Evolutionary conservation across 2,329 filamentous ascomycete genomes (phyloP).

Genomic region (Daldinia eschscholtzii): DNA sequence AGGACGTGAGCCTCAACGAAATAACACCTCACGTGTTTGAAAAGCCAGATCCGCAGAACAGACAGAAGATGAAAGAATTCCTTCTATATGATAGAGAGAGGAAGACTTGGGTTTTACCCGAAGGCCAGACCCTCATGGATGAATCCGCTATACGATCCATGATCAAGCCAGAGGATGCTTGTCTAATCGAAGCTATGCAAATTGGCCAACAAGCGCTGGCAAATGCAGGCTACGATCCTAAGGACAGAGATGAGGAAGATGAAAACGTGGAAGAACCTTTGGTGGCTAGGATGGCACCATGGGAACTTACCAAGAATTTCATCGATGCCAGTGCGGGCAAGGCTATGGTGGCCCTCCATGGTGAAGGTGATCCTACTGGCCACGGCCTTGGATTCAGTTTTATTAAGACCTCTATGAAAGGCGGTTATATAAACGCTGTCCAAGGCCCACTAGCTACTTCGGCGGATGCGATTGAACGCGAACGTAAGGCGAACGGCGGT

Average conservation of each 20-base stretch:
- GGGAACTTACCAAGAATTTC: conserved; percentile 97
- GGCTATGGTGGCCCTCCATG: conserved; percentile 95
- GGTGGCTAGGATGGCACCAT: conserved; percentile 91
- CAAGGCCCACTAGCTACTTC: conserved; percentile 74
- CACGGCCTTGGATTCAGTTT: conserved; percentile 96
- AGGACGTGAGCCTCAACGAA: conserved; percentile 80
- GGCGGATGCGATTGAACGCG: conserved; percentile 88
- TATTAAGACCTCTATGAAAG: conserved; percentile 98
- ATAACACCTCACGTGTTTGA: conserved; percentile 94
- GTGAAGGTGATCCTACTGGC: conserved; percentile 93
- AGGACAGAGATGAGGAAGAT: conserved; percentile 75
- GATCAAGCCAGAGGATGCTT: conserved; percentile 96
- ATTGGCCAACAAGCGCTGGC: conserved; percentile 90
- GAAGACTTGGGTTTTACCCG: conserved; percentile 85
- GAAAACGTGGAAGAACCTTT: conserved; percentile 77
- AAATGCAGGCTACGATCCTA: conserved; percentile 86
- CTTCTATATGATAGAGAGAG: conserved; percentile 89
- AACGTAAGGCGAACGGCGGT: conserved; percentile 88
- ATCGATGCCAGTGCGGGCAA: conserved; percentile 93
- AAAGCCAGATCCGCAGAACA: conserved; percentile 93
- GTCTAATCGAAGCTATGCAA: conserved; percentile 95
- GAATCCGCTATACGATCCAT: conserved; percentile 84
- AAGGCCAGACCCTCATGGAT: conserved; percentile 81
- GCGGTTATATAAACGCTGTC: conserved; percentile 88
- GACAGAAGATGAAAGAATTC: conserved; percentile 97